Conservation (phyloP, 805 yeast species). For the Wickerhamia fluorescens region DNA sequence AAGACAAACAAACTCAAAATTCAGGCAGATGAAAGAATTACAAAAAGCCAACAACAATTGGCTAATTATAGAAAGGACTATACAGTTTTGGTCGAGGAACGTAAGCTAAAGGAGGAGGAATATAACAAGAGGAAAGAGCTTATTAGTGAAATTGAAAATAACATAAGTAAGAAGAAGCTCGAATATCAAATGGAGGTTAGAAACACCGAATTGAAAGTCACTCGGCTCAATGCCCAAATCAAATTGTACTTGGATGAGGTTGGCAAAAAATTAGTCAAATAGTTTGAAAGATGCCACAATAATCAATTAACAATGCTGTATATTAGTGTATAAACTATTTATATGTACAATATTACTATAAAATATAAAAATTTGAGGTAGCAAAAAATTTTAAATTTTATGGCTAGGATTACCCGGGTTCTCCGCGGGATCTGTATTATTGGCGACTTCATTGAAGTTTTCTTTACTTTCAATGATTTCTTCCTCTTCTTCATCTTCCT, state of each 20-base stretch:
- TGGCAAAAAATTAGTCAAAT: conserved; percentile 24
- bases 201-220: conserved; percentile 46
- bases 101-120: conserved; percentile 42
- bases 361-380: no score
- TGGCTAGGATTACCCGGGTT: no score
- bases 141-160: conserved; percentile 38
- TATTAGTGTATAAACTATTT: conserved; percentile 8
- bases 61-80: conserved; percentile 39
- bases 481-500: conserved; percentile 1
- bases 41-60: conserved; percentile 35
- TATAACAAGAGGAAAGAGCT: conserved; percentile 41
- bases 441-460: no score
- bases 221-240: conserved; percentile 49
- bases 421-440: no score
- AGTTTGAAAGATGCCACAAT: no score
- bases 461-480: conserved; percentile 1
- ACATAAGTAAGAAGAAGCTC: conserved; percentile 28
- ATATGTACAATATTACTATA: conserved; percentile 3
- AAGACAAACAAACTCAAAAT: conserved; percentile 37
- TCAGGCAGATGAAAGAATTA: conserved; percentile 41
- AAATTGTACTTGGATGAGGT: conserved; percentile 47
- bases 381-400: no score
- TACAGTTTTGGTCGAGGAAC: conserved; percentile 41
- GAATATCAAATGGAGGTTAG: conserved; percentile 48
- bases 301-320: no score